Evolutionary conservation across 306 rosid genomes (phyloP), one percentile per base, ranked within the genome.

Genomic region (Vigna trinervia): DNA sequence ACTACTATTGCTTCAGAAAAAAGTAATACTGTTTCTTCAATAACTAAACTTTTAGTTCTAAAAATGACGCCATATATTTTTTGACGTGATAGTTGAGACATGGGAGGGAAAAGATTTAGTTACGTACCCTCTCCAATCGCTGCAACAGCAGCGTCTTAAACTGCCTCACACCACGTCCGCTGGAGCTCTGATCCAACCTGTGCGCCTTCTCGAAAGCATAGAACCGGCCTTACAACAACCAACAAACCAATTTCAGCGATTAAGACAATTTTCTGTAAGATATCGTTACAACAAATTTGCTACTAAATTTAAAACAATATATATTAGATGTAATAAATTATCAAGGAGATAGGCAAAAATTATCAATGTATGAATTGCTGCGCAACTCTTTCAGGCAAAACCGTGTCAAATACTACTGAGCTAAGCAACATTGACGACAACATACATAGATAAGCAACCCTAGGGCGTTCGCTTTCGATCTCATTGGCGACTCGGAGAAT

Each of bases 141-240:
- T 95, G 98, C 57, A 89, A 86, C 64, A 92, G 84, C 56, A 81
- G 75, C 2, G 98, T 95, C 86, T 95, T 95, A 52, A 95, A 95
- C 88, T 95, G 98, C 86, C 98, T 83, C 53, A 95, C 98, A 52
- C 98, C 98, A 79, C 98, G 97, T 52, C 97, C 97, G 47, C 86
- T 92, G 12, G 97, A 95, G 86, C 90, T 86, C 19, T 83, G 92
- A 78, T 95, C 98, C 92, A 95, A 88, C 76, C 98, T 75, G 76
- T 92, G 97, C 11, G 98, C 97, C 90, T 95, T 95, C 87, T 95
- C 98, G 61, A 92, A 95, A 71, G 98, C 98, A 54, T 95, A 90
- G 80, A 92, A 90, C 23, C 98, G 97, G 84, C 98, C 98, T 95
- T 76, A 46, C 58, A 71, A 71, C 12, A 43, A 9, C 6, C 9